Base-by-base conservation (phyloP, 2,329 filamentous ascomycete genomes). In the Beauveria varroae region DNA sequence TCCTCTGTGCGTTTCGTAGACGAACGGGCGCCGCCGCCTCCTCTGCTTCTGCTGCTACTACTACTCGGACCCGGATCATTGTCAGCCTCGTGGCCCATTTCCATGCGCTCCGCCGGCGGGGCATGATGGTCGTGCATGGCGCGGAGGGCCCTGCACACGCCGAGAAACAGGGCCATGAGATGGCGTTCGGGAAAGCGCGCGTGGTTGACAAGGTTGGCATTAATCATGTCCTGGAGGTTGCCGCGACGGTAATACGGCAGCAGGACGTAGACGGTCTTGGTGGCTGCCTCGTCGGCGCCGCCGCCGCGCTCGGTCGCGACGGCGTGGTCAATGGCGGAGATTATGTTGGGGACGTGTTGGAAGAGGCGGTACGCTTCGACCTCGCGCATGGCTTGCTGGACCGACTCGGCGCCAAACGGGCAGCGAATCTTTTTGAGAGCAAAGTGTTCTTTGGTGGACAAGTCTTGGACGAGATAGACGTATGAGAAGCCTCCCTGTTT, bases 391-490 rank as follows among this genome's bases (percentile, higher is more conserved):
- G 95, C 95, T 73, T 91, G 91, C 67, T 91, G 87, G 63, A 99
- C 93, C 28, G 91, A 96, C 80, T 99, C 95, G 75, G 95, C 89
- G 67, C 95, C 95, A 71, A 99, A 98, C 5, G 95, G 93, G 80
- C 95, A 99, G 72, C 93, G 88, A 75, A 99, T 99, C 83, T 99
- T 99, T 77, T 99, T 99, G 64, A 98, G 86, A 20, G 95, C 95
- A 74, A 96, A 93, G 52, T 96, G 84, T 69, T 93, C 86, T 63
- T 90, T 89, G 57, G 86, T 89, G 60, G 85, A 81, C 53, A 89
- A 93, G 74, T 97, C 93, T 80, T 98, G 90, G 63, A 99, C 95
- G 63, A 99, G 90, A 78, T 99, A 99, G 68, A 99, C 95, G 76
- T 98, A 99, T 66, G 92, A 96, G 81, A 99, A 99, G 70, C 95